phyloP scores from a whole-genome alignment of 2,329 filamentous ascomycete species.

The Paraphaeosphaeria sporulosa region DNA sequence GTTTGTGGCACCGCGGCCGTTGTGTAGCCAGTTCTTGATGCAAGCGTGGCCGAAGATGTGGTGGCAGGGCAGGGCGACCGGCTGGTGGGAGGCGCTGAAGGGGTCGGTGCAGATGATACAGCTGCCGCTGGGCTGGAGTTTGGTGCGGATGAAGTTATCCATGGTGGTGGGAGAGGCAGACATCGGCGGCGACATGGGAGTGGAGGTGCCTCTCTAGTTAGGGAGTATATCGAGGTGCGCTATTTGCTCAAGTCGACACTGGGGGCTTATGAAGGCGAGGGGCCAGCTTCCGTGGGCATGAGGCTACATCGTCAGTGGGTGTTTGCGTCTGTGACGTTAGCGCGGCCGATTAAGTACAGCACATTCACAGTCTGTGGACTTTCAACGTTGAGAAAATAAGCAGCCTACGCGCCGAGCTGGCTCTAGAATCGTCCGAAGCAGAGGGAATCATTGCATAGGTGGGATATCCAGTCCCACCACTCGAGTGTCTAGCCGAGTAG shows the following conservation, averaged over 20 bases:
- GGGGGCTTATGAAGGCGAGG: neutral
- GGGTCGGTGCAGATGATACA: constrained; percentile 39
- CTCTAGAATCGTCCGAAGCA: neutral
- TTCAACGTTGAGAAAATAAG: neutral
- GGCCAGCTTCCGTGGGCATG: neutral
- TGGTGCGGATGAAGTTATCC: constrained; percentile 35
- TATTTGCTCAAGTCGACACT: neutral
- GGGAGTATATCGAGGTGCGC: neutral
- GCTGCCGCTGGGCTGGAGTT: constrained; percentile 34
- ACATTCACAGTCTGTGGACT: neutral
- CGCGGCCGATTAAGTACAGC: constrained; percentile 4
- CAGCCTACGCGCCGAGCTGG: neutral
- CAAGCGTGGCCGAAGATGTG: constrained; percentile 44
- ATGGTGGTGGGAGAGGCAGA: constrained; percentile 18
- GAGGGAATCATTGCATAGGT: neutral
- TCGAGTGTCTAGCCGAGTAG: neutral
- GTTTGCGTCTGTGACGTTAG: constrained; percentile 9
- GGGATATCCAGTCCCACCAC: neutral
- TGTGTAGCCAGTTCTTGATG: constrained; percentile 37
- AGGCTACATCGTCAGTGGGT: constrained; percentile 4
- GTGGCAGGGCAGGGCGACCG: constrained; percentile 39
- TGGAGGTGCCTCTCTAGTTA: neutral
- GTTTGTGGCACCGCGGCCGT: constrained; percentile 31
- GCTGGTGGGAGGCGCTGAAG: constrained; percentile 33
- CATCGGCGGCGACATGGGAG: neutral